Percentiles rank a stretch among this genome's conserved stretches.
These are phyloP conservation scores for Tetradesmus lagerheimii DNA, from an alignment of 139 green algal genomes.

Conservation along the genomic window DNA sequence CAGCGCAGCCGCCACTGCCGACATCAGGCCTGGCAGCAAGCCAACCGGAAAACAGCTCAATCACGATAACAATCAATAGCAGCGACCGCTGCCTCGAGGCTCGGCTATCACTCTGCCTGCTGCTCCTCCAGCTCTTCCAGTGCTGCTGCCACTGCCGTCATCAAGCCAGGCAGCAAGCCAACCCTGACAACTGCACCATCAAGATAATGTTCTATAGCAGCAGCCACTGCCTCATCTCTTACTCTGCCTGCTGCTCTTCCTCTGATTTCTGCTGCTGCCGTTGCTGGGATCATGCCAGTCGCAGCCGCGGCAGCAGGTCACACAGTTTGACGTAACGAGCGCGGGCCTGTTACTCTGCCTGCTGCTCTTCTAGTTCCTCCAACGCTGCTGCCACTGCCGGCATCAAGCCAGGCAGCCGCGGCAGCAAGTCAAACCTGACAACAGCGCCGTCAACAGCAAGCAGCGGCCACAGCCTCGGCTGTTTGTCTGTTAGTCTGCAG, in stretches of 20 bases:
- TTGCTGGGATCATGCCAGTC: no score
- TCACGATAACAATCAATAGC: constrained; percentile 66
- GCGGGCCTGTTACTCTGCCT: not conserved
- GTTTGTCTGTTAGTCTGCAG: no score
- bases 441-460: constrained; percentile 66
- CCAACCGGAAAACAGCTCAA: constrained; percentile 60
- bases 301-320: no score
- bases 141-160: constrained; percentile 48
- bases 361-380: not conserved
- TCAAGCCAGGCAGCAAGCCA: constrained; percentile 49
- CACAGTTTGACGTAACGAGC: not conserved
- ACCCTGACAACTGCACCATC: constrained; percentile 66
- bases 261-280: no score
- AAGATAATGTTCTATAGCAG: not conserved
- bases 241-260: no score
- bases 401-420: not conserved
- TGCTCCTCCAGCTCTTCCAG: constrained; percentile 8
- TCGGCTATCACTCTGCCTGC: not conserved
- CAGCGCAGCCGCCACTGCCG: constrained; percentile 49
- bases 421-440: constrained; percentile 55
- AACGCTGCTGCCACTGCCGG: constrained; percentile 8
- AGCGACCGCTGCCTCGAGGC: constrained; percentile 7
- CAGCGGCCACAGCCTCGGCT: no score
- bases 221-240: constrained; percentile 23
- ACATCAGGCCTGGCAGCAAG: constrained; percentile 52